Base-by-base conservation (phyloP, 148 eudicot species). In the Cornus kousa region DNA sequence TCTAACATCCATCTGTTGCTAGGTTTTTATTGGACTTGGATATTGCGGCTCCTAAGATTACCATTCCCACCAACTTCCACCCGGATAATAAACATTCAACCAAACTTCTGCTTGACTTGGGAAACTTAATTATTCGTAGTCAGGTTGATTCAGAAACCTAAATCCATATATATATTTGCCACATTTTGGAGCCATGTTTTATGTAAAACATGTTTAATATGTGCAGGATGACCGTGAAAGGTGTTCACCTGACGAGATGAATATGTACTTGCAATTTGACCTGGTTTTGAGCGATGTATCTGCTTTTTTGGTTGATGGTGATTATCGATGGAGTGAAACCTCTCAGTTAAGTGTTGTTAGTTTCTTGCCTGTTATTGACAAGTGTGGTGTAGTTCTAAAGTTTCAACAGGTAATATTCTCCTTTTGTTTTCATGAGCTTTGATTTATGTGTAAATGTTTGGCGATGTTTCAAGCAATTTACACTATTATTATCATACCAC, bases 31-130 rank as follows among this genome's bases (percentile, higher is more conserved):
- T 96, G 87, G 94, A 96, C 86, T 83, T 96, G 93, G 95, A 96
- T 89, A 91, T 96, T 72, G 98, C 99, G 71, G 99, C 99, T 40
- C 99, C 99, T 40, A 96, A 96, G 87, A 92, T 96, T 73, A 94
- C 97, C 14, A 88, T 96, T 82, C 99, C 99, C 37, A 90, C 99
- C 4, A 91, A 91, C 37, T 96, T 94, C 70, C 83, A 86, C 81
- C 99, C 99, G 22, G 97, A 94, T 77, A 86, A 86, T 72, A 76
- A 35, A 46, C 93, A 88, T 78, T 83, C 93, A 32, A 91, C 99
- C 19, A 94, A 92, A 83, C 97, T 96, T 77, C 82, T 96, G 86
- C 92, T 96, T 68, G 99, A 96, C 86, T 85, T 96, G 92, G 99
- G 99, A 74, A 94, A 96, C 84, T 83, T 96, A 78, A 77, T 88